phyloP scores from a whole-genome alignment of 129 eudicot species.

The Escallonia rubra region DNA sequence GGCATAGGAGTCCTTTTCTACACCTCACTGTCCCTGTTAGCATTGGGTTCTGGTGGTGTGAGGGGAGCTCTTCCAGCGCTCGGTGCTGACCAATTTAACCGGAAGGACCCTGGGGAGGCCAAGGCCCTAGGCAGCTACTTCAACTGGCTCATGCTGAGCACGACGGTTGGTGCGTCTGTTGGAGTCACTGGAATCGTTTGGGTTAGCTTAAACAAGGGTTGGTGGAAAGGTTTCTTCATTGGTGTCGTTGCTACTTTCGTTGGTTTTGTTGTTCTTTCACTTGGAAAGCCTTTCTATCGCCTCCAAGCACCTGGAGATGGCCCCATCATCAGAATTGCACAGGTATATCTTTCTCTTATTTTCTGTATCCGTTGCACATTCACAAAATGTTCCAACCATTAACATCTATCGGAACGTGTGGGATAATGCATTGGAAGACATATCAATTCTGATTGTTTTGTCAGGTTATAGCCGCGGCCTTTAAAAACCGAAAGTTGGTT shows the following conservation, averaged over 20 bases:
- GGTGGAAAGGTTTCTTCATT: conserved; percentile 65
- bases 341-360: conserved; percentile 21
- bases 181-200: conserved; percentile 57
- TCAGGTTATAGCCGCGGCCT: conserved; percentile 56
- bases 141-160: conserved; percentile 49
- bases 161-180: conserved; percentile 33
- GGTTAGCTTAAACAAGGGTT: conserved; percentile 47
- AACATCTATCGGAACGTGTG: too few relatives aligned
- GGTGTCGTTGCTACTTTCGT: conserved; percentile 19
- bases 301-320: conserved; percentile 46
- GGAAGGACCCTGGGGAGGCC: conserved; percentile 40
- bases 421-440: too few relatives aligned
- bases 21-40: conserved; percentile 41
- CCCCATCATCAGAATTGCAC: conserved; percentile 39
- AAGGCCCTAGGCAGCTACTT: conserved; percentile 60
- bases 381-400: too few relatives aligned
- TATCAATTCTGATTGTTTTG: background rate
- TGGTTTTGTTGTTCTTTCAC: conserved; percentile 28
- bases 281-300: conserved; percentile 52
- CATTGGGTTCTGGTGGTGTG: conserved; percentile 65
- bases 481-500: conserved; percentile 45
- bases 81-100: conserved; percentile 72
- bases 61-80: conserved; percentile 71
- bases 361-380: background rate
- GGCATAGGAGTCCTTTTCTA: conserved; percentile 48